These are phyloP conservation scores for Centrapalus pauciflorus DNA, from an alignment of 129 eudicot genomes.

Conservation along the genomic window DNA sequence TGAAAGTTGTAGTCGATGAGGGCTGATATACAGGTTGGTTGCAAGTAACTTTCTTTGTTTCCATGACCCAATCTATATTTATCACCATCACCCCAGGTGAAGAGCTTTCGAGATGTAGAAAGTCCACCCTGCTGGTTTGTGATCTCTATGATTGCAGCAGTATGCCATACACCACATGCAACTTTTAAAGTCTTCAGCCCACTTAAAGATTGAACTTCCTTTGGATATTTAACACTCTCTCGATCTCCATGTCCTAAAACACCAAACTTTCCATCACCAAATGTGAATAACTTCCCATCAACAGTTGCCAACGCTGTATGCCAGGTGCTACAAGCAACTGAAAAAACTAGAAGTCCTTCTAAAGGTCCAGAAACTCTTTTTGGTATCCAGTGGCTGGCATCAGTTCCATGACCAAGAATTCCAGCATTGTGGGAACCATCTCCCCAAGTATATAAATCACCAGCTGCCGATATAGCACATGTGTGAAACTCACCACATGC, in stretches of 20 bases:
- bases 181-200: conserved; percentile 61
- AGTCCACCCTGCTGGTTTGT: conserved; percentile 33
- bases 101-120: conserved; percentile 50
- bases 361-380: conserved; percentile 70
- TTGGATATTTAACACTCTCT: conserved; percentile 55
- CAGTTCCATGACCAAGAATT: conserved; percentile 86
- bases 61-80: conserved; percentile 83
- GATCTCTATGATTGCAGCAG: conserved; percentile 84
- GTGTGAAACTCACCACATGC: conserved; percentile 92
- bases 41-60: conserved; percentile 45
- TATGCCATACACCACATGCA: conserved; percentile 92
- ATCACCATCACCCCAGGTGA: conserved; percentile 97
- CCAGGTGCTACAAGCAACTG: conserved; percentile 82
- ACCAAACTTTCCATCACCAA: conserved; percentile 83
- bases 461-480: conserved; percentile 69
- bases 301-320: conserved; percentile 70
- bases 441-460: conserved; percentile 90
- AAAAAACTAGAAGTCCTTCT: conserved; percentile 71
- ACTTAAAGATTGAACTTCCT: conserved; percentile 52
- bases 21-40: conserved; percentile 68
- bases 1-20: conserved; percentile 76
- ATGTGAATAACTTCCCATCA: conserved; percentile 59
- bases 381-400: conserved; percentile 95
- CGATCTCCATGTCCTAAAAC: conserved; percentile 84
- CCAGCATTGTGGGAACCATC: conserved; percentile 86